Percentiles rank a stretch among this genome's conserved stretches.
These are phyloP conservation scores for Tolypocladium amazonense DNA, from an alignment of 2,329 filamentous ascomycete species.

Conservation along the genomic window DNA sequence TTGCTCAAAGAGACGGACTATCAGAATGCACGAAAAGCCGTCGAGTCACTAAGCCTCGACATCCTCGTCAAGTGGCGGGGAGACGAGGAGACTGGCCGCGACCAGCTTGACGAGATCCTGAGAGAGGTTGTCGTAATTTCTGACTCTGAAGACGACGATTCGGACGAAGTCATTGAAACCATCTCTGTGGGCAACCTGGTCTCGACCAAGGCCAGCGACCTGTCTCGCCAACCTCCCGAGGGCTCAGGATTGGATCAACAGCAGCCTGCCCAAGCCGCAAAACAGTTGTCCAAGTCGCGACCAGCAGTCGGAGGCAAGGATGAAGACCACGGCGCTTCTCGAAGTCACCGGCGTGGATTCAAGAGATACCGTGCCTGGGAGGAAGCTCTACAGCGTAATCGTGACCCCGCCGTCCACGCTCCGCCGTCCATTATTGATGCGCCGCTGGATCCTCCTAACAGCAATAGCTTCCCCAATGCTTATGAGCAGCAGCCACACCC, in stretches of 20 bases:
- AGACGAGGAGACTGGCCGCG: conserved; percentile 57
- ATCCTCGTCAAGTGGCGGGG: conserved; percentile 62
- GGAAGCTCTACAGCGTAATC: conserved; percentile 23
- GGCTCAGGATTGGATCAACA: not conserved
- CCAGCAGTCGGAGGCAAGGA: conserved; percentile 10
- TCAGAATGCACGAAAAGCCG: conserved; percentile 48
- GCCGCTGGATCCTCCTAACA: not conserved
- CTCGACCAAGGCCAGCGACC: conserved; percentile 1
- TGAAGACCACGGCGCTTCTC: conserved; percentile 9
- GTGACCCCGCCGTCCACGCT: conserved; percentile 4
- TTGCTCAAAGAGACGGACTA: conserved; percentile 48
- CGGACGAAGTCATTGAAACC: conserved; percentile 18
- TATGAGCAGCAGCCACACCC: not conserved
- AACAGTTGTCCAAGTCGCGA: not conserved
- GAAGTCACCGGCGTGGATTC: conserved; percentile 32
- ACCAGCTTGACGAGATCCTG: conserved; percentile 56
- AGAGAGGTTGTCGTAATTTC: conserved; percentile 57
- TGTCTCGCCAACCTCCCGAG: not conserved
- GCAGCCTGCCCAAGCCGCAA: not conserved
- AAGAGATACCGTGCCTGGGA: conserved; percentile 35
- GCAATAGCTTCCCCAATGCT: not conserved
- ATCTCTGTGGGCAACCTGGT: conserved; percentile 19
- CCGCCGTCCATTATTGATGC: not conserved
- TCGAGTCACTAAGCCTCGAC: conserved; percentile 51
- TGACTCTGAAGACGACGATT: conserved; percentile 41